A percentile compares a stretch with the other conserved stretches of the same genome.
Evolutionary conservation across 2,329 filamentous ascomycete genomes (phyloP).

Genomic region (Proliferodiscus dingleyae): DNA sequence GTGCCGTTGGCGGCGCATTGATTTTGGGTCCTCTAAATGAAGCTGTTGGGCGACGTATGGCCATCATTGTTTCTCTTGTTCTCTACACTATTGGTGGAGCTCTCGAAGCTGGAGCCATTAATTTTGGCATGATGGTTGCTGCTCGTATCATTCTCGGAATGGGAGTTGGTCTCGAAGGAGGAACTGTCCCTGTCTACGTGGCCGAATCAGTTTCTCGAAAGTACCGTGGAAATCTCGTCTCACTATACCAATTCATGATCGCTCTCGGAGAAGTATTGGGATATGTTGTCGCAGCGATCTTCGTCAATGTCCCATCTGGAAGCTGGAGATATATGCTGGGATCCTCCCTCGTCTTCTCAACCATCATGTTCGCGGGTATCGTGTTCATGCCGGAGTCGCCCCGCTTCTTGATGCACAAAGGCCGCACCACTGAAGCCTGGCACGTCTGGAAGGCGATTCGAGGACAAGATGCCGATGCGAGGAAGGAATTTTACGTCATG

Average conservation of each 20-base stretch:
- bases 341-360: constrained; percentile 66
- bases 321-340: constrained; percentile 73
- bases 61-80: constrained; percentile 64
- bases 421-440: constrained; percentile 53
- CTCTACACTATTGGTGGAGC: constrained; percentile 67
- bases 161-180: constrained; percentile 68
- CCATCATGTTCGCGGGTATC: constrained; percentile 58
- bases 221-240: constrained; percentile 67
- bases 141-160: constrained; percentile 64
- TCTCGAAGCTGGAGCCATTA: constrained; percentile 61
- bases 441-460: constrained; percentile 70
- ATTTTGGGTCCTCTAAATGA: constrained; percentile 65
- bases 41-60: constrained; percentile 59
- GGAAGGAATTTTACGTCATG: constrained; percentile 70
- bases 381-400: constrained; percentile 67
- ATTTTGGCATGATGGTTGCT: constrained; percentile 67
- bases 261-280: constrained; percentile 69
- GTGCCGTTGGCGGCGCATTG: constrained; percentile 65
- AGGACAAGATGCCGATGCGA: constrained; percentile 52
- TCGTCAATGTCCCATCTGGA: constrained; percentile 57
- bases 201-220: constrained; percentile 65
- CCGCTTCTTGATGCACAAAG: constrained; percentile 66
- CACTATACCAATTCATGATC: constrained; percentile 72
- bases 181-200: constrained; percentile 70
- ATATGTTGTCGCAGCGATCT: constrained; percentile 69